A percentile compares a stretch with the other conserved stretches of the same genome.
These are phyloP conservation scores for Aspergillus proliferans DNA, from an alignment of 2,329 filamentous ascomycete genomes.

Conservation along the genomic window DNA sequence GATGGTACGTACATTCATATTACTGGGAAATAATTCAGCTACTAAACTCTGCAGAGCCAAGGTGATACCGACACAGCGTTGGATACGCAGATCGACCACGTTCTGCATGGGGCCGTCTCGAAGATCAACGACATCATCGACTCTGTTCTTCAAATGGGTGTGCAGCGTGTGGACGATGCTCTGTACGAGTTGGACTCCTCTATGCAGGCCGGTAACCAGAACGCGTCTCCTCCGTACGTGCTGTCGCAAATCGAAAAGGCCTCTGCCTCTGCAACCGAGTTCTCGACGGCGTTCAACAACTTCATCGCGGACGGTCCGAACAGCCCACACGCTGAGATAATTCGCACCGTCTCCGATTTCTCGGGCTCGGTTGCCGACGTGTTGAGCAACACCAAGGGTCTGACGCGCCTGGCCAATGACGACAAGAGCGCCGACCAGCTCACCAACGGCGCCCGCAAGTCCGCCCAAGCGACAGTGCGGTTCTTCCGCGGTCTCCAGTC, in stretches of 20 bases:
- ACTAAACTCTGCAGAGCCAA: slow-evolving; percentile 46
- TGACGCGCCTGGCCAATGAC: slow-evolving; percentile 85
- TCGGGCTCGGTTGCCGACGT: slow-evolving; percentile 88
- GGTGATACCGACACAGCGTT: slow-evolving; percentile 72
- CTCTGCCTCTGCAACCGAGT: slow-evolving; percentile 88
- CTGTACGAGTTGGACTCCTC: slow-evolving; percentile 95
- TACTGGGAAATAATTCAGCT: neutral
- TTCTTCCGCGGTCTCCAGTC: slow-evolving; percentile 95
- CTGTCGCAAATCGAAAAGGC: slow-evolving; percentile 97
- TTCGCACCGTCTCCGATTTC: slow-evolving; percentile 86
- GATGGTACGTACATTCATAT: slow-evolving; percentile 36
- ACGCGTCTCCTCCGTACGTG: slow-evolving; percentile 88
- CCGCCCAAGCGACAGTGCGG: slow-evolving; percentile 78
- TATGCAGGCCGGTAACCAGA: slow-evolving; percentile 98
- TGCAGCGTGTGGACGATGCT: slow-evolving; percentile 90
- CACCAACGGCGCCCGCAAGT: slow-evolving; percentile 72
- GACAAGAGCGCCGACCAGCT: slow-evolving; percentile 90
- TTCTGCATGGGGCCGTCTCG: slow-evolving; percentile 77
- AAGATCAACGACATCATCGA: slow-evolving; percentile 98
- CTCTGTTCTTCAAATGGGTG: slow-evolving; percentile 86
- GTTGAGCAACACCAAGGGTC: slow-evolving; percentile 91
- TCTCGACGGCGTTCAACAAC: slow-evolving; percentile 96
- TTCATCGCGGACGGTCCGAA: slow-evolving; percentile 96
- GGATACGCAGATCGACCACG: slow-evolving; percentile 83
- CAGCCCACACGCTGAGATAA: slow-evolving; percentile 81